Base-by-base conservation (phyloP, 2,329 filamentous ascomycete species). In the Xylariaceae sp. region DNA sequence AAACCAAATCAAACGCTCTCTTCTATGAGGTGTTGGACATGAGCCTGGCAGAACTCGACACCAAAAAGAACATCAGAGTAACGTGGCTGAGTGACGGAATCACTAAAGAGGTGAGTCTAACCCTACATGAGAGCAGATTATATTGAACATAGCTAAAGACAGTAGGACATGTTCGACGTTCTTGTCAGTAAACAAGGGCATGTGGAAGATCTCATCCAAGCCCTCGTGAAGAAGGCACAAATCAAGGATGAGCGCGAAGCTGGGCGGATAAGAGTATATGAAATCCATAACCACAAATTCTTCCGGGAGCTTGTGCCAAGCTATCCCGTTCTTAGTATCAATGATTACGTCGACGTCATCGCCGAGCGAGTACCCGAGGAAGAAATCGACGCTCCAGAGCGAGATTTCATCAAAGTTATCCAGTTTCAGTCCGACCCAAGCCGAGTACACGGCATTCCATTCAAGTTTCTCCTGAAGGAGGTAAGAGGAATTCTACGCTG, bases 21-120 rank as follows among this genome's bases (percentile, higher is more conserved):
- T 97, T 86, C 70, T 99, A 91, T 67, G 94, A 99, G 70, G 83
- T 97, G 31, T 75, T 99, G 41, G 94, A 99, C 60, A 95, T 96
- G 77, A 96, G 90, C 65, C 74, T 99, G 46, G 88, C 89, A 29
- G 95, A 99, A 71, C 79, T 95, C 43, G 94, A 99, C 67, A 94
- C 89, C 54, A 94, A 95, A 76, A 96, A 95, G 76, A 83, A 77
- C 54, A 75, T 97, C 60, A 92, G 89, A 70, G 74, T 99, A 47
- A 88, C 79, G 1, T 92, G 88, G 84, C 76, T 99, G 45, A 88
- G 86, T 41, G 94, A 99, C 60, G 94, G 94, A 43, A 87, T 97
- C 59, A 84, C 84, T 8, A 97, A 96, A 75, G 91, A 96, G 74
- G 88, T 89, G 72, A 71, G 79, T 68, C 12, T 31, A n/a, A 19